Base-by-base conservation (phyloP, 2,329 filamentous ascomycete species). In the Cordyceps farinosa region DNA sequence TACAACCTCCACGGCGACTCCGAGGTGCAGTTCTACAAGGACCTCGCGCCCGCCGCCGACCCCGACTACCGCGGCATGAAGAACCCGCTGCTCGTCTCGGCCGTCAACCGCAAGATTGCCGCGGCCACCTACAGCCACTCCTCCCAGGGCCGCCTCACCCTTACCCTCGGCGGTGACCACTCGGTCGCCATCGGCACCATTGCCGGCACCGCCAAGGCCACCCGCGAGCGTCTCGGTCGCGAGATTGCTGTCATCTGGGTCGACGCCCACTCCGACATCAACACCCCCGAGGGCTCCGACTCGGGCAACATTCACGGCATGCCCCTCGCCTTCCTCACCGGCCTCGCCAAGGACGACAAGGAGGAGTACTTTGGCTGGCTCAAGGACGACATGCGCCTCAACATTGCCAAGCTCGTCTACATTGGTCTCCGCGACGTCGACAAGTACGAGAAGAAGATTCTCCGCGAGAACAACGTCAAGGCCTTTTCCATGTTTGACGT, bases 401-500 rank as follows among this genome's bases (percentile, higher is more conserved):
- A 84, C 76, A 77, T 88, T 63, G 88, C 85, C 76, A 98, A 98
- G 82, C 81, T 99, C 65, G 95, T 99, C 40, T 99, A 99, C 78
- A 99, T 99, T 74, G 95, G 93, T 38, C 82, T 99, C 71, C 84
- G 95, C 48, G 95, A 98, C 73, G 92, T 98, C 36, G 95, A 99
- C 74, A 78, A 85, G n/a, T 91, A 87, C 48, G 95, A 99, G 87
- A 98, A 97, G 88, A 85, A 87, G 79, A 91, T 97, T 65, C 80
- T 99, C 67, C 84, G 89, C 64, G 91, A 98, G 68, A 82, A 98
- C 72, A 89, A 90, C 48, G 95, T 99, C 81, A 94, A 91, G 82
- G 94, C 94, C 4, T 99, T 98, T 73, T 94, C 90, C 79, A 99
- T 99, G 95, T 95, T 97, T 74, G 95, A 99, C 74, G 90, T 99